Evolutionary conservation across 768 basidiomycete species (phyloP).

Genomic region (Pleurotus citrinopileatus): DNA sequence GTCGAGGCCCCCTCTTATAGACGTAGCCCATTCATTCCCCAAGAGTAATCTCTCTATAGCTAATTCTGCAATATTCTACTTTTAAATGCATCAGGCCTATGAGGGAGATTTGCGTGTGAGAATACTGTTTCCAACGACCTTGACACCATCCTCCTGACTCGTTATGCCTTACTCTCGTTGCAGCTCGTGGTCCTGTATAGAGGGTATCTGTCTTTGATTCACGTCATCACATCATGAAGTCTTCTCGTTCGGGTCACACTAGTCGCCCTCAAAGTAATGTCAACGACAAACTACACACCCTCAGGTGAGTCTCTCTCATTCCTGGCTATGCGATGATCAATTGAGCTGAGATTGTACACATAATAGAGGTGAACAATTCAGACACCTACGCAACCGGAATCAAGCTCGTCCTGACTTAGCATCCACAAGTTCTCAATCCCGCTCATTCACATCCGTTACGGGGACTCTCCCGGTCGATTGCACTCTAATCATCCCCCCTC

Average conservation of each 20-base stretch:
- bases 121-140: neutral
- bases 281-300: slow-evolving; percentile 46
- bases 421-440: neutral
- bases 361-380: slow-evolving; percentile 67
- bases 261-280: slow-evolving; percentile 23
- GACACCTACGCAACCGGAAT: slow-evolving; percentile 56
- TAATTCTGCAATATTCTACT: too few species aligned
- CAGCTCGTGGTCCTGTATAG: too few species aligned
- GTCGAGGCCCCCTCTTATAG: slow-evolving; percentile 73
- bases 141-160: neutral
- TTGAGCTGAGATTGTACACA: slow-evolving; percentile 1
- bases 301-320: slow-evolving; percentile 35
- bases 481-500: slow-evolving; percentile 17
- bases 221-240: slow-evolving; percentile 2
- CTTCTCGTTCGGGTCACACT: neutral
- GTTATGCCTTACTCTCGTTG: neutral
- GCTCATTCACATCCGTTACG: neutral
- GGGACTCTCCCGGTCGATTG: slow-evolving; percentile 10
- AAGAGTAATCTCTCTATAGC: slow-evolving; percentile 43
- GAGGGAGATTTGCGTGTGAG: too few species aligned
- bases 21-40: slow-evolving; percentile 76
- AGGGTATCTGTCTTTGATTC: neutral
- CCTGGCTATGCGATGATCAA: neutral
- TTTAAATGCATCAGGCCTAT: too few species aligned
- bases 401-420: slow-evolving; percentile 31